Conservation (phyloP, 768 basidiomycete species). For the Daedalea quercina region DNA sequence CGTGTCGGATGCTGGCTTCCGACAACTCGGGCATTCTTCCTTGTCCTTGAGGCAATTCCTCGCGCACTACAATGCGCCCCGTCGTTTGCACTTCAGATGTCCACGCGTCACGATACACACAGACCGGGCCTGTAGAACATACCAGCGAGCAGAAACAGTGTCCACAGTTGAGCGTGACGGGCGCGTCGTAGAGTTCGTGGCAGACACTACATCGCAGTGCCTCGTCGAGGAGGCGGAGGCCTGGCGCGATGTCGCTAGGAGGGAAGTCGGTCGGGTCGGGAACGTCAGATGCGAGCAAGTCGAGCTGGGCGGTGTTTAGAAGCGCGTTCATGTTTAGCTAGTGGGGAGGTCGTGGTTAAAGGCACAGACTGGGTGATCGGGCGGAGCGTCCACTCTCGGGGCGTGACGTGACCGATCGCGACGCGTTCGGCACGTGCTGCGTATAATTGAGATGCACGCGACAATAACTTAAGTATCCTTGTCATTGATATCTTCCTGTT, state of each 20-base stretch:
- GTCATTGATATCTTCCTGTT: no score
- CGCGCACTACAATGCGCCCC: constrained; percentile 49
- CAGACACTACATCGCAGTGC: constrained; percentile 73
- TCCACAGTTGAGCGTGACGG: constrained; percentile 68
- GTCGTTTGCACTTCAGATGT: neutral
- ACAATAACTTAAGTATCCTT: no score
- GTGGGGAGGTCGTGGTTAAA: neutral
- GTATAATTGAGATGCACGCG: no score
- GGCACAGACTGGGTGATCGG: neutral
- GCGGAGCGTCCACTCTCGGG: neutral
- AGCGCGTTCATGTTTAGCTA: neutral
- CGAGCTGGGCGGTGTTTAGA: neutral
- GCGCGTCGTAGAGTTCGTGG: constrained; percentile 63
- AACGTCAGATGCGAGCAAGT: constrained; percentile 23
- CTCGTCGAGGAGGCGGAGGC: constrained; percentile 56
- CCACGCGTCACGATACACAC: neutral
- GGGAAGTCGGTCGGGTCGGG: constrained; percentile 72
- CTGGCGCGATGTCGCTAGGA: constrained; percentile 32
- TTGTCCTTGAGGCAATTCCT: constrained; percentile 49
- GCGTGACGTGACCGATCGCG: neutral
- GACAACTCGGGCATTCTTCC: constrained; percentile 69
- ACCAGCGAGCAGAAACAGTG: constrained; percentile 81
- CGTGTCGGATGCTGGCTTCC: constrained; percentile 49
- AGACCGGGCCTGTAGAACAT: no score
- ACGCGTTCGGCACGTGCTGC: neutral